phyloP scores from a whole-genome alignment of 2,329 filamentous ascomycete genomes.

The Pseudohalonectria lignicola region DNA sequence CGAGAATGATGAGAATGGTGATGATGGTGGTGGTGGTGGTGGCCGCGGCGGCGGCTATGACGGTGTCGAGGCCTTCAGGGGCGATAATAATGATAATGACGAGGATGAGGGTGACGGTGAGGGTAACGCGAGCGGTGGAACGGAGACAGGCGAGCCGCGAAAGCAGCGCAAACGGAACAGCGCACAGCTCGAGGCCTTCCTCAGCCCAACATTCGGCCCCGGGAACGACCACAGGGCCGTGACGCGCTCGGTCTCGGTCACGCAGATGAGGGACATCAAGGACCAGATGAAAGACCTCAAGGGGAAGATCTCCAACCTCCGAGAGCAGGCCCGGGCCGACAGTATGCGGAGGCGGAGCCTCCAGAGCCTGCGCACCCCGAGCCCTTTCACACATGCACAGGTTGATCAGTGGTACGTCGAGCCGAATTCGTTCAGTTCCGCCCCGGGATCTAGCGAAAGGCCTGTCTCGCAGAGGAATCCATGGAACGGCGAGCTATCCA shows the following conservation, averaged over 20 bases:
- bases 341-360: conserved; percentile 67
- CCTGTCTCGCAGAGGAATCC: conserved; percentile 9
- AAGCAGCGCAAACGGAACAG: conserved; percentile 11
- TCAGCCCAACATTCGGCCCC: conserved; percentile 33
- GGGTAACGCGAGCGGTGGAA: background rate
- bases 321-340: conserved; percentile 69
- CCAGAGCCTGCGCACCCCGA: conserved; percentile 63
- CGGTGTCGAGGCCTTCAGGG: background rate
- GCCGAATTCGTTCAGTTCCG: conserved; percentile 12
- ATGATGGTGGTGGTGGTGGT: no score
- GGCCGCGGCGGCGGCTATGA: background rate
- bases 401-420: conserved; percentile 41
- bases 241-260: conserved; percentile 58
- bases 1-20: conserved; percentile 23
- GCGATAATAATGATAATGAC: no score
- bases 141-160: conserved; percentile 2
- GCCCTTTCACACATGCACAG: conserved; percentile 64
- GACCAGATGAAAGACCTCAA: conserved; percentile 80
- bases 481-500: conserved; percentile 18
- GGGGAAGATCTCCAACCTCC: conserved; percentile 70
- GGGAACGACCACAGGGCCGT: conserved; percentile 30
- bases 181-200: conserved; percentile 22
- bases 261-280: conserved; percentile 62
- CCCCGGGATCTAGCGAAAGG: conserved; percentile 3
- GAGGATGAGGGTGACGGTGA: no score